phyloP scores from a whole-genome alignment of 768 basidiomycete species.

The Coprinopsis marcescibilis region DNA sequence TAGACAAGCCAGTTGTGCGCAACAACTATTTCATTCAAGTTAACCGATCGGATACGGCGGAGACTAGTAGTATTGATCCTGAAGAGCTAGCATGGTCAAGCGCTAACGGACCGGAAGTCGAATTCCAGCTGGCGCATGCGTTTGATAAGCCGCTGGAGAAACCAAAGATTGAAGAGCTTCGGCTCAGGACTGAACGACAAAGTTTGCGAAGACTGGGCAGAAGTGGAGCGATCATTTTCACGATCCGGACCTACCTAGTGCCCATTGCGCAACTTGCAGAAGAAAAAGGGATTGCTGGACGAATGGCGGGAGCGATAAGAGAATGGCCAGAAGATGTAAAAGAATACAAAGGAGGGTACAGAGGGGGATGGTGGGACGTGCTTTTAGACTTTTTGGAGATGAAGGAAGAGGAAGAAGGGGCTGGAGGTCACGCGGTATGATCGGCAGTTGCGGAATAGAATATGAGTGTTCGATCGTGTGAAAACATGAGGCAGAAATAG shows the following conservation, averaged over 20 bases:
- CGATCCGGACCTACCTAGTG: constrained; percentile 60
- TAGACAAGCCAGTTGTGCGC: constrained; percentile 65
- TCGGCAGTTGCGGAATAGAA: constrained; percentile 14
- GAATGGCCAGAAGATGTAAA: constrained; percentile 63
- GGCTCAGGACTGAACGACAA: constrained; percentile 61
- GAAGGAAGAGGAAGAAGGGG: constrained; percentile 16
- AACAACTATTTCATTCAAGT: constrained; percentile 57
- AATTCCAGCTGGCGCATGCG: constrained; percentile 23
- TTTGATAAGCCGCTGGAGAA: constrained; percentile 11
- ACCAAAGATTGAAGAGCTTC: constrained; percentile 39
- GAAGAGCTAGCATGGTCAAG: constrained; percentile 63
- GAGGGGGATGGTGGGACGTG: constrained; percentile 26
- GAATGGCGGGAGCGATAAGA: constrained; percentile 57
- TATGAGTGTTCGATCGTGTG: constrained; percentile 11
- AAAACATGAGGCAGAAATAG: constrained; percentile 9
- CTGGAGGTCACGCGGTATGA: constrained; percentile 12
- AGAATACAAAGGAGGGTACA: constrained; percentile 37
- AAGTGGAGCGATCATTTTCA: constrained; percentile 63
- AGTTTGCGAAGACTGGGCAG: constrained; percentile 57
- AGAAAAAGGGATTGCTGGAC: constrained; percentile 55
- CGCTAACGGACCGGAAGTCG: constrained; percentile 51
- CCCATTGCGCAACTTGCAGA: constrained; percentile 43
- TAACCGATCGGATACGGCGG: constrained; percentile 15
- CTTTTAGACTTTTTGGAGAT: constrained; percentile 34
- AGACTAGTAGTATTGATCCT: constrained; percentile 36